Base-by-base conservation (phyloP, 1,139 yeast genomes). In the Suhomyces bolitotheri region DNA sequence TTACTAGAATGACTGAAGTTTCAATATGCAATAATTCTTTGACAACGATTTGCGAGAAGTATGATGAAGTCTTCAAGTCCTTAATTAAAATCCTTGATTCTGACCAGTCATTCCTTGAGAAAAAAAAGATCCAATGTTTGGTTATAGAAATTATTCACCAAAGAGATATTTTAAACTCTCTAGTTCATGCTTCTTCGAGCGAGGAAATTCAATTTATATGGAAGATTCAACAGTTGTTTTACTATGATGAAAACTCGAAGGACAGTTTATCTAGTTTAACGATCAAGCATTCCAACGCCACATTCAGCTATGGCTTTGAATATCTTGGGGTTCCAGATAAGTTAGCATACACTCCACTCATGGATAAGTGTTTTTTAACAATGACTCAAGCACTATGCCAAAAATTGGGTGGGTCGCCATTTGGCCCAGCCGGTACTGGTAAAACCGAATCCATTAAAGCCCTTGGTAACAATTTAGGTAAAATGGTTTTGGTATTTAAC, bases 371-470 rank as follows among this genome's bases (percentile, higher is more conserved):
- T 41, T 87, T 75, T 53, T 55, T 82, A 21, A 66, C 90, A 0
- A 76, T 90, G 80, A 71, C 86, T 0, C 86, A 82, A 44, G 94
- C 97, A 0, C 57, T 89, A 17, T 73, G 76, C 23, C 88, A 81
- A 47, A 74, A 74, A 26, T 64, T 80, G 10, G 97, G 97, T n/a
- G 96, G 96, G 0, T 83, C 96, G 1, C 87, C 96, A 1, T 81
- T 83, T 60, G 98, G 98, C 0, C 97, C 98, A 2, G 97, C 98
- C 3, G 98, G 97, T 31, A 92, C 97, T 0, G 98, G 97, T 48
- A 90, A 92, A 55, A 92, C 98, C 0, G 98, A 92, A 54, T 75
- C 96, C 0, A 74, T 90, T 15, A 92, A 92, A 54, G 87, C 96
- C 0, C 66, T 90, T 20, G 97, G 95, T 1, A 79, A 79, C 31